Evolutionary conservation across 257 asterid species (phyloP).

Genomic region (Capsicum pubescens): DNA sequence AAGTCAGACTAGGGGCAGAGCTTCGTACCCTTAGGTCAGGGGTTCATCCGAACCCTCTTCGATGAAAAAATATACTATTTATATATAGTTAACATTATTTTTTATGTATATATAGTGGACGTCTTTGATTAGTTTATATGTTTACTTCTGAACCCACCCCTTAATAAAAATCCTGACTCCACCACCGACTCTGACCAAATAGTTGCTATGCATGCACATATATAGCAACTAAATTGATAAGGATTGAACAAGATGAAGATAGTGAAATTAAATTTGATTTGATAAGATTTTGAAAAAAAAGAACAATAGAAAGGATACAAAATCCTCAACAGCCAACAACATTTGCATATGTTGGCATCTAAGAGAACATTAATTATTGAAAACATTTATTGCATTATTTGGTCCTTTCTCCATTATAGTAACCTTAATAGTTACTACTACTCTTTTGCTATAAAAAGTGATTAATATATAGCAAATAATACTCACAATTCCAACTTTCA

Average conservation of each 20-base stretch:
- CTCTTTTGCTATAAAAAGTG: conserved; percentile 2
- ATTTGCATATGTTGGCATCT: conserved; percentile 13
- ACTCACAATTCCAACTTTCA: neutral
- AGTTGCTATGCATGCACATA: neutral
- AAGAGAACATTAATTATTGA: neutral
- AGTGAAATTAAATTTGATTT: neutral
- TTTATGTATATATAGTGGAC: no score
- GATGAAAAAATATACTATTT: no score
- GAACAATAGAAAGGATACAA: neutral
- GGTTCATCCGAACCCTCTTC: no score
- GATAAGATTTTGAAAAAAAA: neutral
- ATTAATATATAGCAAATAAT: neutral
- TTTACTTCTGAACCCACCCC: no score
- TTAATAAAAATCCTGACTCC: neutral
- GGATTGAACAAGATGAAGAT: neutral
- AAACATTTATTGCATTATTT: neutral
- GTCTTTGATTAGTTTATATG: no score
- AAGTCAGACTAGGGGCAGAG: no score
- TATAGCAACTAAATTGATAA: neutral
- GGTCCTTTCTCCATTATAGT: neutral
- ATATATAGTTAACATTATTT: no score
- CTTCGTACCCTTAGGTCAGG: no score
- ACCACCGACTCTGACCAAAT: neutral
- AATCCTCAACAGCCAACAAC: conserved; percentile 22
- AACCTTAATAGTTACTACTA: neutral